Percentiles rank a stretch among this genome's conserved stretches.
Evolutionary conservation across 208 protist species (phyloP).

Genomic region (Acanthamoeba lenticulata): DNA sequence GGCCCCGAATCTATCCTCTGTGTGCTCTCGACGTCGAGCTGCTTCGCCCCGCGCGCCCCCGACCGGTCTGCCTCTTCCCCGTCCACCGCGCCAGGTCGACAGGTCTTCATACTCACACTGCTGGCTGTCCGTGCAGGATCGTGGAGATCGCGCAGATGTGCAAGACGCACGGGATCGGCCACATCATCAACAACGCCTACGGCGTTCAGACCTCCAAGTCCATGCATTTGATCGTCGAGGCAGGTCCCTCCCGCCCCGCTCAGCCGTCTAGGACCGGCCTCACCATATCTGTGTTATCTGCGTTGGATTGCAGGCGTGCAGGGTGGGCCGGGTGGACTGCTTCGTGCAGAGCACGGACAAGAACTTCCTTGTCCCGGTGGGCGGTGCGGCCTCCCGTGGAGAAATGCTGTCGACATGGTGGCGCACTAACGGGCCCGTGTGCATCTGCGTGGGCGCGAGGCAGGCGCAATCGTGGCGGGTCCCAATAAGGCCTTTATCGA

Average conservation of each 20-base stretch:
- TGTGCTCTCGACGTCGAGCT: slow-evolving; percentile 97
- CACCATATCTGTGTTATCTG: too few species aligned
- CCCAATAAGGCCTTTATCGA: slow-evolving; percentile 75
- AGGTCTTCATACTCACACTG: not conserved
- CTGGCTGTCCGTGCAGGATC: slow-evolving; percentile 78
- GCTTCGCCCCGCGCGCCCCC: slow-evolving; percentile 97
- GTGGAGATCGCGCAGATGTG: slow-evolving; percentile 93
- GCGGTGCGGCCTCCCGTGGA: slow-evolving; percentile 80
- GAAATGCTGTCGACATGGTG: not conserved
- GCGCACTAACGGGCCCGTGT: not conserved
- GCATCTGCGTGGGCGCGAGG: not conserved
- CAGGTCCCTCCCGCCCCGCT: slow-evolving; percentile 24
- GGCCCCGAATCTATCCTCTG: slow-evolving; percentile 91
- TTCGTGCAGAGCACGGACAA: slow-evolving; percentile 98
- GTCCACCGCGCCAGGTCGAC: not conserved
- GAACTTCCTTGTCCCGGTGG: slow-evolving; percentile 99
- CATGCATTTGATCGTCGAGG: slow-evolving; percentile 89
- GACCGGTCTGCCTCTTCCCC: slow-evolving; percentile 85
- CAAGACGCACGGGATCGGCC: slow-evolving; percentile 87
- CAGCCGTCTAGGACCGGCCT: too few species aligned
- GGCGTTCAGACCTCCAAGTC: slow-evolving; percentile 93
- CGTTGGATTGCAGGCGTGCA: not conserved
- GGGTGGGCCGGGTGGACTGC: slow-evolving; percentile 91
- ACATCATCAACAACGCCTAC: slow-evolving; percentile 99
- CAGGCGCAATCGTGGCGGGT: slow-evolving; percentile 80